Conservation (phyloP, 2,329 filamentous ascomycete genomes). For the Camillea tinctor region DNA sequence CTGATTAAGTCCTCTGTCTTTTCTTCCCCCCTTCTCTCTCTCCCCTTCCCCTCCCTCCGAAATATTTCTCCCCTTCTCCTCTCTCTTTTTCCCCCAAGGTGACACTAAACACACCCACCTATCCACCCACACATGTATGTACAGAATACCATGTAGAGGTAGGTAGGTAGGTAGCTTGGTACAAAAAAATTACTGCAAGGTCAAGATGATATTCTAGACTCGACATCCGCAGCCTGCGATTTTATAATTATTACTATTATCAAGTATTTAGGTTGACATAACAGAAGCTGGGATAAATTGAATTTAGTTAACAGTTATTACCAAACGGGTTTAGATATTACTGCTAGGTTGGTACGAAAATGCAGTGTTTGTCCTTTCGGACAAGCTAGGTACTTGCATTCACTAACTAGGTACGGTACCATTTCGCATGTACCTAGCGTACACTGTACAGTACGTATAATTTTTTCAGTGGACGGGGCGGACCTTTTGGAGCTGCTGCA, state of each 20-base stretch:
- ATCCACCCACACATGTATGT: no score
- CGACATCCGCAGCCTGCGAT: not conserved
- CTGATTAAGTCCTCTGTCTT: not conserved
- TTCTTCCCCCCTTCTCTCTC: not conserved
- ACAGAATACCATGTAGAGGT: not conserved
- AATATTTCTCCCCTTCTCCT: not conserved
- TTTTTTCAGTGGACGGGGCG: not conserved
- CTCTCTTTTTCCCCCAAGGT: not conserved
- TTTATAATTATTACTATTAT: no score
- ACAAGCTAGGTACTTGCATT: not conserved
- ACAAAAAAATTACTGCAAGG: not conserved
- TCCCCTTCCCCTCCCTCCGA: not conserved
- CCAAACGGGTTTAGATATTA: not conserved
- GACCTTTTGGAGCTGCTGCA: not conserved
- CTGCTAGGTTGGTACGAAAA: not conserved
- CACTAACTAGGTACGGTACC: not conserved
- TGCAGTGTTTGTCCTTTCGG: not conserved
- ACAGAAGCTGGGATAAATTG: not conserved
- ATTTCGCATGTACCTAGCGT: not conserved
- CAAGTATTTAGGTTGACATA: not conserved
- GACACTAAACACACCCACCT: not conserved
- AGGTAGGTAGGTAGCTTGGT: no score
- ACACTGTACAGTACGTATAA: not conserved
- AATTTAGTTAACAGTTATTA: not conserved
- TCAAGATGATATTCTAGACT: not conserved